phyloP scores from a whole-genome alignment of 331 rosid species.

The Spiraea crenata region DNA sequence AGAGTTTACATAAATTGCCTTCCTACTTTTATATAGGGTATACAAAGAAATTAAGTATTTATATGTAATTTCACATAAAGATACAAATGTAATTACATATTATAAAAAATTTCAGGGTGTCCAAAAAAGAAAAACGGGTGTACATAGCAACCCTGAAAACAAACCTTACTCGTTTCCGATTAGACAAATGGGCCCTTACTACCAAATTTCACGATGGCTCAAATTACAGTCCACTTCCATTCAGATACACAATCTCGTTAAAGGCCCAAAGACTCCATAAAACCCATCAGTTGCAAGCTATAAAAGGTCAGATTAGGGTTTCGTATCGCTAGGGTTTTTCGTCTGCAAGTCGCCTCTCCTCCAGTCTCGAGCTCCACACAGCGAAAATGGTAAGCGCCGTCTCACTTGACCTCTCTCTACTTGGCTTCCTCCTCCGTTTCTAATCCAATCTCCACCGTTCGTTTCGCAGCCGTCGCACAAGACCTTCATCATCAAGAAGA shows the following conservation, averaged over 20 bases:
- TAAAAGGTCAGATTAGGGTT: neutral
- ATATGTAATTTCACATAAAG: too few relatives aligned
- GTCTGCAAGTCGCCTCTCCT: conserved; percentile 5
- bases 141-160: too few relatives aligned
- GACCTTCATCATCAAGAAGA: conserved; percentile 82
- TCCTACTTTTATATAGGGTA: too few relatives aligned
- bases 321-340: conserved; percentile 10
- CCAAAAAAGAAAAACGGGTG: too few relatives aligned
- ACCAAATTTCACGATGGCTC: neutral
- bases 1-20: too few relatives aligned
- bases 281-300: neutral
- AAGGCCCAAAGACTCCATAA: neutral
- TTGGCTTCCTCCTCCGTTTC: neutral
- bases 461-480: conserved; percentile 74
- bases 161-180: too few relatives aligned
- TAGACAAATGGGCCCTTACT: neutral
- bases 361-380: neutral
- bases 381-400: conserved; percentile 38
- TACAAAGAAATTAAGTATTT: too few relatives aligned
- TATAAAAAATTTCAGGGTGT: too few relatives aligned
- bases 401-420: neutral
- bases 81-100: too few relatives aligned
- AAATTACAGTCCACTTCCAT: neutral
- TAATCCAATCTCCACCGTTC: neutral
- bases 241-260: neutral